Evolutionary conservation across 1,284 basidiomycete species (phyloP), one percentile per base, ranked within the genome.

Genomic region (Trichosporon coremiiforme): DNA sequence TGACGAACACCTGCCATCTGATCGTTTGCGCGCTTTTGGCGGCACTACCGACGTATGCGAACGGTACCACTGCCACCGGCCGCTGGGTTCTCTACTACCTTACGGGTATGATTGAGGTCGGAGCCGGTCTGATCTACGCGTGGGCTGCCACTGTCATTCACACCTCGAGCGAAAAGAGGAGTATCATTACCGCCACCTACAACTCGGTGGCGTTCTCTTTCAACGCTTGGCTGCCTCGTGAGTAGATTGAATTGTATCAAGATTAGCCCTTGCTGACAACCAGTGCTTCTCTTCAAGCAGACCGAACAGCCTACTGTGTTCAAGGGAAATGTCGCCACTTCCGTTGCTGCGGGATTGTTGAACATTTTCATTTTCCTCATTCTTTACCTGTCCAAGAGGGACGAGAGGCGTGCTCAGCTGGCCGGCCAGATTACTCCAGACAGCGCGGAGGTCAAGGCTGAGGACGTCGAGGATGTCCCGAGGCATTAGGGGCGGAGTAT

Each of bases 181-280:
- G 68, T 9, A 70, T 76, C 25, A 73, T 76, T 6, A 76, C 74
- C 71, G 75, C 66, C 2, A 73, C 73, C 17, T 76, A 73, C 68
- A 76, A 74, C 66, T 72, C 71, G 45, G 70, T 73, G 12, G 73
- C 73, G 2, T 76, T 71, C 71, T 62, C 70, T 2, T 76, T 74
- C 68, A 76, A 74, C 62, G 75, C 75, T n/a, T 76, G 75, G 75
- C 68, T 76, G 31, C 75, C 75, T 47, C 36, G 70, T 73, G 33
- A 69, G 70, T 70, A 7, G 5, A 8, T 35, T 35, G 7, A 10
- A 35, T 35, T 35, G 25, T 25, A 25, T 25, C 25, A 25, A 22
- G 9, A 0, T n/a, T 17, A 7, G 25, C 25, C 25, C 25, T 17
- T 20, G 17, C 63, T 55, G 50, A 53, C 50, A 9, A 41, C 29